Percentiles rank a stretch among this genome's conserved stretches.
Evolutionary conservation across 805 yeast genomes (phyloP).

Genomic region (Jamesozyma piceae): DNA sequence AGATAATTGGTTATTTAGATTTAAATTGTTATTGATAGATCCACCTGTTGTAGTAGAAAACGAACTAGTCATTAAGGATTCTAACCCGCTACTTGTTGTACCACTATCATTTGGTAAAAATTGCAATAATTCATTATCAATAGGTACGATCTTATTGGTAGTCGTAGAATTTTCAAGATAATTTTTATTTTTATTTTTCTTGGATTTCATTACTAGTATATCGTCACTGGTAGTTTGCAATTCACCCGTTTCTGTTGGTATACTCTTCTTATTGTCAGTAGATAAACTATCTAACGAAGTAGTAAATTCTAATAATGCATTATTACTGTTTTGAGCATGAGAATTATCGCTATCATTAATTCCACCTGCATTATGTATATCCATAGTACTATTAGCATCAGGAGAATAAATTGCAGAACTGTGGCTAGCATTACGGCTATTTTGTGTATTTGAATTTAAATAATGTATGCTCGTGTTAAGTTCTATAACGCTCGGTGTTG

Average conservation of each 20-base stretch:
- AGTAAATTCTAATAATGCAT: background rate
- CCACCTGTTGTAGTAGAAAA: slow-evolving; percentile 15
- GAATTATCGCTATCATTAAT: background rate
- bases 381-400: background rate
- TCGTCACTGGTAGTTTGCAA: background rate
- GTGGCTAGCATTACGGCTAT: background rate
- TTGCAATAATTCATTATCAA: slow-evolving; percentile 6
- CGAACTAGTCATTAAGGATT: slow-evolving; percentile 20
- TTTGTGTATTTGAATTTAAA: background rate
- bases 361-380: background rate
- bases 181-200: too few relatives aligned
- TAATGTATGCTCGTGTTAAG: background rate
- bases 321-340: background rate
- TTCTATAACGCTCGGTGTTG: slow-evolving; percentile 8
- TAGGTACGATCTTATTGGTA: background rate
- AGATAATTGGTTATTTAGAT: background rate
- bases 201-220: background rate
- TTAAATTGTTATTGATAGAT: slow-evolving; percentile 3
- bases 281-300: background rate
- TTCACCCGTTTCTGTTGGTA: background rate
- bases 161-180: background rate
- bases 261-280: background rate
- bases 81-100: slow-evolving; percentile 20
- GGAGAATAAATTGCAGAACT: background rate
- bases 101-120: slow-evolving; percentile 13